A percentile compares a stretch with the other conserved stretches of the same genome.
These are phyloP conservation scores for Botrytis sinoallii DNA, from an alignment of 2,329 filamentous ascomycete genomes.

Conservation along the genomic window DNA sequence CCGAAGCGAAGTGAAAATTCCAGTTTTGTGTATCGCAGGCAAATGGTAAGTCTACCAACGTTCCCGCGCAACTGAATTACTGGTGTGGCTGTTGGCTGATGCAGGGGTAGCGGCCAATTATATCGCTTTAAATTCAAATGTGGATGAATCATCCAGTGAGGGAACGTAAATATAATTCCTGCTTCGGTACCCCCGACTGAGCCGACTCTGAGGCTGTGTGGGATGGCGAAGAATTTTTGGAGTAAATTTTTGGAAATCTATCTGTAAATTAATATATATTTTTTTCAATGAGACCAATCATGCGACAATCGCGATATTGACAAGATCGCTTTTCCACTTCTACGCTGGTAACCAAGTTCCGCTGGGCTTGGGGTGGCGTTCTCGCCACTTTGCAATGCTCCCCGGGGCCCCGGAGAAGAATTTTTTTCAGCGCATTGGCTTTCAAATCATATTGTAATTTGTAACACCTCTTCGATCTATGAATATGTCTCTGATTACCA, in stretches of 20 bases:
- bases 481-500: neutral
- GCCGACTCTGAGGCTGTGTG: neutral
- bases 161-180: neutral
- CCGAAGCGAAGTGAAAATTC: neutral
- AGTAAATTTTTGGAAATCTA: neutral
- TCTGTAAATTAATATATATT: neutral
- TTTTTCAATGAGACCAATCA: neutral
- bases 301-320: neutral
- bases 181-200: neutral
- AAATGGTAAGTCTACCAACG: neutral
- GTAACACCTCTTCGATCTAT: neutral
- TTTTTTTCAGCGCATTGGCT: neutral
- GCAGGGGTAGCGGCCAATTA: neutral
- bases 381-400: neutral
- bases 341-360: neutral
- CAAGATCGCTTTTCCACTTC: neutral
- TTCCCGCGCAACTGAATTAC: neutral
- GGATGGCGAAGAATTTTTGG: neutral
- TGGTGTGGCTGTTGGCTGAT: neutral
- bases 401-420: neutral
- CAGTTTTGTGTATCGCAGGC: neutral
- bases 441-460: neutral
- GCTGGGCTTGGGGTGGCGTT: neutral
- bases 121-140: neutral
- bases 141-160: no score